Conservation (phyloP, 192 early-diverging fungal species). For the Coemansia sp. region DNA sequence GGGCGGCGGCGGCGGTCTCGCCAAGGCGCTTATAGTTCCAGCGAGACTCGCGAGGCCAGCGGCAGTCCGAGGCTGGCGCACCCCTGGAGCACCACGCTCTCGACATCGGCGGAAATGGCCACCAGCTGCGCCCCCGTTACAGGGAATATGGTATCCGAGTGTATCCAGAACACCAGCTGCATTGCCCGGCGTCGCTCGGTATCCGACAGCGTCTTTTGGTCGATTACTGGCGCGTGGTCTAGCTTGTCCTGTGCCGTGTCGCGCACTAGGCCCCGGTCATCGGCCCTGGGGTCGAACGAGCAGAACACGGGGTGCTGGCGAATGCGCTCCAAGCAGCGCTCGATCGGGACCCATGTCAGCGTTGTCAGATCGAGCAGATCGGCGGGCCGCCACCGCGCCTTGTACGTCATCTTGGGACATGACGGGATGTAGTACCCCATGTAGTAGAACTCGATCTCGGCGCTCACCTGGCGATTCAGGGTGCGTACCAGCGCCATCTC, state of each 20-base stretch:
- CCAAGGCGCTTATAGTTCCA: background rate
- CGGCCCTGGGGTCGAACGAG: constrained; percentile 28
- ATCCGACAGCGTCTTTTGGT: background rate
- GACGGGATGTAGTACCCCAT: constrained; percentile 93
- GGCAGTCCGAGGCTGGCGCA: constrained; percentile 16
- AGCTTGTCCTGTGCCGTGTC: background rate
- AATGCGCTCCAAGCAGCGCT: constrained; percentile 34
- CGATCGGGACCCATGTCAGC: constrained; percentile 40
- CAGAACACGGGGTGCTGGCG: constrained; percentile 22
- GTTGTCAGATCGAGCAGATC: constrained; percentile 69
- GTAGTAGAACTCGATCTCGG: constrained; percentile 74
- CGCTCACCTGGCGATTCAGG: constrained; percentile 35
- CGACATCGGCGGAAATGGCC: background rate
- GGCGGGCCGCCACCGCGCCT: constrained; percentile 80
- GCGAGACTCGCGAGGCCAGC: constrained; percentile 6
- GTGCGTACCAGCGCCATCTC: constrained; percentile 67
- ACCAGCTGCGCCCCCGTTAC: constrained; percentile 1
- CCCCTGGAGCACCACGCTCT: constrained; percentile 12
- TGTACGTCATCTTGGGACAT: constrained; percentile 93
- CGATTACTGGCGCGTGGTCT: constrained; percentile 6
- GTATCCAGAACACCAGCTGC: constrained; percentile 1
- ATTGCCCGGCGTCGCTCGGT: constrained; percentile 1
- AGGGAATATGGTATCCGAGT: background rate
- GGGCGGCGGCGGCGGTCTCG: too few species aligned
- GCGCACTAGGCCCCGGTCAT: constrained; percentile 9